A percentile compares a stretch with the other conserved stretches of the same genome.
phyloP scores from a whole-genome alignment of 2,329 filamentous ascomycete species.

The Cladophialophora yegresii region DNA sequence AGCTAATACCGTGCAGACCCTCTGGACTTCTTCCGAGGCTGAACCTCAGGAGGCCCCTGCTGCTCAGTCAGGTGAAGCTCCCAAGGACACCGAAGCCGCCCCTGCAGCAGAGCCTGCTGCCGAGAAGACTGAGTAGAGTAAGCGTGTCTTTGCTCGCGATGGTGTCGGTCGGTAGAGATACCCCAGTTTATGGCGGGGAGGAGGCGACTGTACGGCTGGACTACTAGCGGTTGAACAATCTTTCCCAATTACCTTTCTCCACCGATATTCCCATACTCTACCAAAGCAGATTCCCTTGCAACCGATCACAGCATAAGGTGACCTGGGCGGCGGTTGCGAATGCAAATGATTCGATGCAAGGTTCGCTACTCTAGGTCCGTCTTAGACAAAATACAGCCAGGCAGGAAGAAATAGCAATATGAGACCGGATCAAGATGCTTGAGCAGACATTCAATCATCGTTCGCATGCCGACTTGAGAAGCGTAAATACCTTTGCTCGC shows the following conservation, averaged over 20 bases:
- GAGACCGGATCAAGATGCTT: conserved; percentile 23
- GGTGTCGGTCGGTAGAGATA: conserved; percentile 17
- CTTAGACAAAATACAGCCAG: conserved; percentile 29
- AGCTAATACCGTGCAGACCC: conserved; percentile 65
- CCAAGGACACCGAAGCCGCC: conserved; percentile 34
- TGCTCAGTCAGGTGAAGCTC: conserved; percentile 36
- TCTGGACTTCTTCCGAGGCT: conserved; percentile 98
- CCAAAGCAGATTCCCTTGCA: conserved; percentile 25
- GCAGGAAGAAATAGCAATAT: conserved; percentile 31
- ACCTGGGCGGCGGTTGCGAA: conserved; percentile 27
- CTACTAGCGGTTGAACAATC: conserved; percentile 22
- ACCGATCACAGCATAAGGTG: conserved; percentile 24
- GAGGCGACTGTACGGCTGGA: conserved; percentile 24
- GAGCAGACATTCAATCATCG: neutral
- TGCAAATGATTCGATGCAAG: conserved; percentile 17
- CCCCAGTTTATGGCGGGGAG: conserved; percentile 17
- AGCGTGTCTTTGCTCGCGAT: conserved; percentile 8
- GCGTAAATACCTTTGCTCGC: neutral
- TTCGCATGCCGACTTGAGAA: neutral
- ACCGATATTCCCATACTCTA: conserved; percentile 24
- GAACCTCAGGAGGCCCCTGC: conserved; percentile 66
- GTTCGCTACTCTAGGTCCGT: conserved; percentile 24
- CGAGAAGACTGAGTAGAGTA: conserved; percentile 36
- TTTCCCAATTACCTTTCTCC: conserved; percentile 28
- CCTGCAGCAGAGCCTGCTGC: conserved; percentile 29